Conservation (phyloP, 148 eudicot species). For the Rhododendron mucronatum region DNA sequence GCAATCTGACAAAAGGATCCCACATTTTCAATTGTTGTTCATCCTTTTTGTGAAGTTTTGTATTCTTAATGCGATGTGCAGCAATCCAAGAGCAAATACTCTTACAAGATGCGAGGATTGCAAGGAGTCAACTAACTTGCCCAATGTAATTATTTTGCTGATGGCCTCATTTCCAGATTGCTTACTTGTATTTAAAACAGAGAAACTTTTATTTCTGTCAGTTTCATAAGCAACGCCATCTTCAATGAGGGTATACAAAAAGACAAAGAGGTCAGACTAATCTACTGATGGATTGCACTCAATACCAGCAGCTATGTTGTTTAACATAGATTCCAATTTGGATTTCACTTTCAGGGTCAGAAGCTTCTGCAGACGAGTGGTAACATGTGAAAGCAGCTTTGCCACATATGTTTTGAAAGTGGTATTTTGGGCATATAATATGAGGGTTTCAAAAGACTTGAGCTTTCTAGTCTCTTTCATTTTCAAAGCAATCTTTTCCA, state of each 20-base stretch:
- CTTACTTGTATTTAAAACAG: conserved; percentile 10
- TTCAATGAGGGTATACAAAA: conserved; percentile 55
- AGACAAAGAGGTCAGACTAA: conserved; percentile 65
- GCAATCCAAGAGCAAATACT: conserved; percentile 71
- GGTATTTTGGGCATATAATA: conserved; percentile 67
- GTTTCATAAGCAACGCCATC: conserved; percentile 46
- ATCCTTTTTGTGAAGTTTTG: conserved; percentile 41
- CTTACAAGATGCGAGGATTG: conserved; percentile 62
- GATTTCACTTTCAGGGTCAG: conserved; percentile 58
- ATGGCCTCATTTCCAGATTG: conserved; percentile 12
- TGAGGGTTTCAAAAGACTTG: conserved; percentile 64
- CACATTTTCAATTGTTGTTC: conserved; percentile 46
- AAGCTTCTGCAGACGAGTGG: conserved; percentile 53
- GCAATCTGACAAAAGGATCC: conserved; percentile 71
- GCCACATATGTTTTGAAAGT: conserved; percentile 66
- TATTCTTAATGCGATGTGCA: conserved; percentile 52
- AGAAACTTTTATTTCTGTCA: conserved; percentile 20
- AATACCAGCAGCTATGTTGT: conserved; percentile 73
- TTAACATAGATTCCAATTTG: conserved; percentile 72
- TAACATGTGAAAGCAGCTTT: conserved; percentile 65
- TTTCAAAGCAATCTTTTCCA: conserved; percentile 85
- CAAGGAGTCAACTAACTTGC: conserved; percentile 39
- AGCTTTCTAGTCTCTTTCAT: conserved; percentile 49
- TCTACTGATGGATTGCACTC: conserved; percentile 68
- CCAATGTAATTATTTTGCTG: conserved; percentile 12